Evolutionary conservation across 768 basidiomycete species (phyloP), one percentile per base, ranked within the genome.

Genomic region (Tylopilus vinaceipallidus): DNA sequence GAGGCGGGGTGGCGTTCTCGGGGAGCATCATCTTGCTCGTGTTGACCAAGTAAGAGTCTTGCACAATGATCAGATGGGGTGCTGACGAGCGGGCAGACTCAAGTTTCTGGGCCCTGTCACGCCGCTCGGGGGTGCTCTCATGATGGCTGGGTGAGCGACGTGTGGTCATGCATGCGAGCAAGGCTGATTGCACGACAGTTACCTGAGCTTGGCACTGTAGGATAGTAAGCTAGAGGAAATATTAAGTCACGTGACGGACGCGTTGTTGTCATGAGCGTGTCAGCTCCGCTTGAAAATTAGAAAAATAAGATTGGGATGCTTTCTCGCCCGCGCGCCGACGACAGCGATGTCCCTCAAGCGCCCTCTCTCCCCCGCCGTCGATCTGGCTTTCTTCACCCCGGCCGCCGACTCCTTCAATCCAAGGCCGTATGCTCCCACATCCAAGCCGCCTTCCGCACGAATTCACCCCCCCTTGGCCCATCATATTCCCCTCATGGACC

Each of bases 361-460:
- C 44, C 75, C 73, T 35, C 67, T 77, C 32, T 65, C 73, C 3
- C 68, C 79, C 6, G 56, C 75, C n/a, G 59, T 73, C n/a, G 71
- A 78, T 49, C 67, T 80, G 44, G 69, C 77, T 29, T 84, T 87
- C 67, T 84, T 88, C 68, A 75, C 80, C 24, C 74, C 83, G 14
- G 78, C 84, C 14, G 76, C 81, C 44, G 68, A 78, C 47, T 82
- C 85, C 19, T 86, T 88, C 65, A 78, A 80, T 36, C 85, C 85
- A 37, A 75, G 72, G 37, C 84, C 85, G 8, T 87, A 86, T 59
- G 62, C 72, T n/a, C 80, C 80, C 26, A 44, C 61, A 44, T 56
- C 65, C 47, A 68, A 54, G 58, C 64, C 54, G 7, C 52, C 63
- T 33, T 57, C 62, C 19, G 45, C 69, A n/a, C 68, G 72, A 48